These are phyloP conservation scores for Tulasnella sp. DNA, from an alignment of 768 basidiomycete species.

Conservation along the genomic window DNA sequence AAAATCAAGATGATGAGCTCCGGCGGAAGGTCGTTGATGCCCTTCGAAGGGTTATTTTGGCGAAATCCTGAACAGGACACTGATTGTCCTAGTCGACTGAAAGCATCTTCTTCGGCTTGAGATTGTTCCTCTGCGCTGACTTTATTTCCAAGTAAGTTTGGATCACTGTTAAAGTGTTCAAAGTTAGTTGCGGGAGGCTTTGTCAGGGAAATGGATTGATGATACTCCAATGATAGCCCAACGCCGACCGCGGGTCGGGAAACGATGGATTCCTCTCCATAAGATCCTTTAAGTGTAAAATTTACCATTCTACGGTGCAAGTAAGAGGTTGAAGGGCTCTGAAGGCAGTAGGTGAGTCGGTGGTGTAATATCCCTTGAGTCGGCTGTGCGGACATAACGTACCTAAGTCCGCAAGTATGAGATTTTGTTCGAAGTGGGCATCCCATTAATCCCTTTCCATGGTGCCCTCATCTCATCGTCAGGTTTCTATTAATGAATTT, in stretches of 20 bases:
- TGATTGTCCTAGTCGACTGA: too few species aligned
- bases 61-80: too few species aligned
- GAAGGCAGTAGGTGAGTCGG: too few species aligned
- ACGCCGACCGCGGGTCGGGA: too few species aligned
- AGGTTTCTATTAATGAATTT: too few species aligned
- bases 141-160: too few species aligned
- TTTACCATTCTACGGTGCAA: neutral
- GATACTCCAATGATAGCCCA: neutral
- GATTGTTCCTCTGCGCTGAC: too few species aligned
- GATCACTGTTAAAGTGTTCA: too few species aligned
- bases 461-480: too few species aligned
- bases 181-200: neutral
- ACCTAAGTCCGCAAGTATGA: neutral
- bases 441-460: too few species aligned
- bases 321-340: neutral
- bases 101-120: too few species aligned
- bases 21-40: conserved; percentile 3
- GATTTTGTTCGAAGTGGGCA: too few species aligned
- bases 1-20: neutral
- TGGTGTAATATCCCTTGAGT: neutral
- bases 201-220: neutral
- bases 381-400: neutral
- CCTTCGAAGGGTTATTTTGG: neutral
- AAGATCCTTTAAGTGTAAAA: neutral
- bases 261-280: neutral